These are phyloP conservation scores for Globisporangium middletonii DNA, from an alignment of 352 stramenopile genomes.

Conservation along the genomic window DNA sequence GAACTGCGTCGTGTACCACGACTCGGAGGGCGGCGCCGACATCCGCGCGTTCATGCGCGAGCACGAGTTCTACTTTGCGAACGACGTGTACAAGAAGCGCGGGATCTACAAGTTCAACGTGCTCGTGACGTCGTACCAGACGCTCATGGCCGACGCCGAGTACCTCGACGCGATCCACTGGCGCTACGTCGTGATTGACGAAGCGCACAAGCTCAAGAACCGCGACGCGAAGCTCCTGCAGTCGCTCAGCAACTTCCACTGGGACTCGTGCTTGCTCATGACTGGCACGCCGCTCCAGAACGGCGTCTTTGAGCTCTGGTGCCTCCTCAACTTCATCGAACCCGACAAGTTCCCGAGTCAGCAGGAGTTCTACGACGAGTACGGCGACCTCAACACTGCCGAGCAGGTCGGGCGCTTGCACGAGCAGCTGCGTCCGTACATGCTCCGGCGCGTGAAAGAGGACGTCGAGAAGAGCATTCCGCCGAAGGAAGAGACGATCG, in stretches of 20 bases:
- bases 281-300: conserved; percentile 99
- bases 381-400: conserved; percentile 94
- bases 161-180: conserved; percentile 92
- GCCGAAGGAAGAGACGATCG: conserved; percentile 98
- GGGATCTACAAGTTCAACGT: conserved; percentile 95
- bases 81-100: conserved; percentile 63
- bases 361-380: conserved; percentile 95
- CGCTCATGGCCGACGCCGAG: conserved; percentile 92
- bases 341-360: conserved; percentile 92
- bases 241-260: conserved; percentile 79
- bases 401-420: conserved; percentile 96
- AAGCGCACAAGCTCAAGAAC: conserved; percentile 99
- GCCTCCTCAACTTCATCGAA: conserved; percentile 98
- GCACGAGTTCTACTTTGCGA: conserved; percentile 96
- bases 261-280: conserved; percentile 92
- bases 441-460: conserved; percentile 99
- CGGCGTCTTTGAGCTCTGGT: conserved; percentile 99
- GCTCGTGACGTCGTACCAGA: conserved; percentile 97
- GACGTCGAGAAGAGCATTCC: conserved; percentile 99
- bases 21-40: conserved; percentile 89
- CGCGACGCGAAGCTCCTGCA: conserved; percentile 92
- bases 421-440: conserved; percentile 96
- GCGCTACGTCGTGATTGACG: conserved; percentile 97
- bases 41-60: conserved; percentile 91
- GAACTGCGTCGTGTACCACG: conserved; percentile 99